phyloP scores from a whole-genome alignment of 768 basidiomycete species.

The Phaffia tasmanica region DNA sequence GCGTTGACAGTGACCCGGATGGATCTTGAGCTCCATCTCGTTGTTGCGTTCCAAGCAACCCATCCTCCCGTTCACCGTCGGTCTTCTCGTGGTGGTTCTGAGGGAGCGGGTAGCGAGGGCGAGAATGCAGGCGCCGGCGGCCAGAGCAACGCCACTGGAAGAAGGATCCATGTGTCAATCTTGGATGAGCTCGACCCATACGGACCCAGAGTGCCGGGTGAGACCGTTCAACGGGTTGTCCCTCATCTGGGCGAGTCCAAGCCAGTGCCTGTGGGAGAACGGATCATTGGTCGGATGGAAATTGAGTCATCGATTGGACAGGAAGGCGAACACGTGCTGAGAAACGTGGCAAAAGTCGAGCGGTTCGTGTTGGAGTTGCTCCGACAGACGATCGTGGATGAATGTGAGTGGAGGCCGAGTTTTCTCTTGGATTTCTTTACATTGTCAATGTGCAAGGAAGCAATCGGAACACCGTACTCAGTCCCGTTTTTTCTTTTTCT shows the following conservation, averaged over 20 bases:
- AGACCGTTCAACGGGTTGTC: neutral
- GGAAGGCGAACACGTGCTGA: constrained; percentile 24
- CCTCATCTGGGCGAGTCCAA: constrained; percentile 4
- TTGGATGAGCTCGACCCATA: constrained; percentile 80
- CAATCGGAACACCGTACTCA: no score
- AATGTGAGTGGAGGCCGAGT: constrained; percentile 34
- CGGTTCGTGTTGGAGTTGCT: constrained; percentile 23
- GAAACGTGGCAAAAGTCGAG: constrained; percentile 27
- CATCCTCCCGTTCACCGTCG: neutral
- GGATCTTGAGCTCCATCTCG: constrained; percentile 73
- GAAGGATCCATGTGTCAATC: constrained; percentile 72
- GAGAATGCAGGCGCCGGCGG: no score
- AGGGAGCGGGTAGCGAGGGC: neutral
- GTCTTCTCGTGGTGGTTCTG: neutral
- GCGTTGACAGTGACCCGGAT: constrained; percentile 83
- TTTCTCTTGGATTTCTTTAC: no score
- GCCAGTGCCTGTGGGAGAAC: constrained; percentile 17
- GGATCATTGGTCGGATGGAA: constrained; percentile 21
- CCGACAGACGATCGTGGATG: constrained; percentile 62
- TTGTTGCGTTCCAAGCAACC: constrained; percentile 70
- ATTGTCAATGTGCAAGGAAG: no score
- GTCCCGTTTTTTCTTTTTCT: no score
- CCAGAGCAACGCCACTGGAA: constrained; percentile 45
- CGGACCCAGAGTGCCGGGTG: constrained; percentile 46
- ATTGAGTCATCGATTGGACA: constrained; percentile 24